Percentiles rank a stretch among this genome's conserved stretches.
Evolutionary conservation across 1,284 basidiomycete genomes (phyloP).

Genomic region (Tranzscheliella williamsii): DNA sequence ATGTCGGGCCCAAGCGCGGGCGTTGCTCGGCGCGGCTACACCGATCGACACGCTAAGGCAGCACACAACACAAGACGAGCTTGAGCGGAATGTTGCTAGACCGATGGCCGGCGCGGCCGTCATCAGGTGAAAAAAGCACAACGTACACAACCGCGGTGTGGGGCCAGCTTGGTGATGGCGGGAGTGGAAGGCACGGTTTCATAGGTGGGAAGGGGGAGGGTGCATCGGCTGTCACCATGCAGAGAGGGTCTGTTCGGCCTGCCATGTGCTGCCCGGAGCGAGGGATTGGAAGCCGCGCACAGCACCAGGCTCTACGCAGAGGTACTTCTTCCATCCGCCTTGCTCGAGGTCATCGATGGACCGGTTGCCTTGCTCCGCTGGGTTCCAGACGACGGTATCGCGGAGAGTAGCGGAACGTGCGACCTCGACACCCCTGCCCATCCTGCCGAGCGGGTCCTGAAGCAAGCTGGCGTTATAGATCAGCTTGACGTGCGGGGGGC

Average conservation of each 20-base stretch:
- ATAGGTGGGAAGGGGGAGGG: too few species aligned
- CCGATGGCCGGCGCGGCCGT: too few species aligned
- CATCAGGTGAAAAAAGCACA: too few species aligned
- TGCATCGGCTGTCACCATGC: conserved; percentile 33
- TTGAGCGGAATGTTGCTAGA: too few species aligned
- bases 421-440: conserved; percentile 38
- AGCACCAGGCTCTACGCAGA: conserved; percentile 62
- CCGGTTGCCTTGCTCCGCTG: conserved; percentile 54
- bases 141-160: too few species aligned
- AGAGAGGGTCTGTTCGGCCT: conserved; percentile 26
- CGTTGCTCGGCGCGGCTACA: too few species aligned
- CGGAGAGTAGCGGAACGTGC: conserved; percentile 33
- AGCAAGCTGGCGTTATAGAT: conserved; percentile 27
- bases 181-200: too few species aligned
- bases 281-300: conserved; percentile 53
- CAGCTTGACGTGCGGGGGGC: conserved; percentile 24
- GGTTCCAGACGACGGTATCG: conserved; percentile 61
- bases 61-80: too few species aligned
- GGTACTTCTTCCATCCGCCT: conserved; percentile 57
- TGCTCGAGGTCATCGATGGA: conserved; percentile 61
- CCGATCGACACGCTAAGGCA: too few species aligned
- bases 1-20: too few species aligned
- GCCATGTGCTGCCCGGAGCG: conserved; percentile 44
- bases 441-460: conserved; percentile 20
- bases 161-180: too few species aligned